Evolutionary conservation across 495 filamentous ascomycete species (phyloP).

Genomic region (Daldinia childiae): DNA sequence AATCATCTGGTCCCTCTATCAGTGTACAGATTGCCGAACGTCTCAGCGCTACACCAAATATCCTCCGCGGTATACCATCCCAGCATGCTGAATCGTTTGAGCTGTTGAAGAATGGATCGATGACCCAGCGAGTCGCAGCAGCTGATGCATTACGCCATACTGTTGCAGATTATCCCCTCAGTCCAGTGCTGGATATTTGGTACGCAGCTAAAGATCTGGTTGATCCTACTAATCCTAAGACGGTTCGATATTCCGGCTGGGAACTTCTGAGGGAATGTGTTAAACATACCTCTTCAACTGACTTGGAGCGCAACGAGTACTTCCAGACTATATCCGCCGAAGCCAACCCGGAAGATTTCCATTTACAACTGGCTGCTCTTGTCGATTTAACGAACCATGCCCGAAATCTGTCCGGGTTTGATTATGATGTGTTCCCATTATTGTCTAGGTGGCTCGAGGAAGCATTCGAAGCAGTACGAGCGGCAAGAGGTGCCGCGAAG

Average conservation of each 20-base stretch:
- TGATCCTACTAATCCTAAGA: conserved; percentile 60
- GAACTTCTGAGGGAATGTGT: conserved; percentile 72
- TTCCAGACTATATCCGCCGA: conserved; percentile 66
- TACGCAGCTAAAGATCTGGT: conserved; percentile 71
- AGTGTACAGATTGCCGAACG: conserved; percentile 49
- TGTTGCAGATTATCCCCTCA: conserved; percentile 66
- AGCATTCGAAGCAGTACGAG: conserved; percentile 63
- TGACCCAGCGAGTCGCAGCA: conserved; percentile 62
- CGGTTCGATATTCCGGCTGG: conserved; percentile 66
- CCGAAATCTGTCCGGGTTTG: conserved; percentile 70
- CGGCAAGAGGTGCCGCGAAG: conserved; percentile 59
- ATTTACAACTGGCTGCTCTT: conserved; percentile 69
- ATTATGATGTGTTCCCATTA: conserved; percentile 67
- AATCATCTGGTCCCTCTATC: conserved; percentile 43
- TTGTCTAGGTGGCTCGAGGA: conserved; percentile 66
- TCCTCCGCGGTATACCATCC: conserved; percentile 49
- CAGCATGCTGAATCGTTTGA: conserved; percentile 57
- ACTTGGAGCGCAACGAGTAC: conserved; percentile 71
- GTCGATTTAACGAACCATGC: conserved; percentile 70
- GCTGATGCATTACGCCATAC: conserved; percentile 64
- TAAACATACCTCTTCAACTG: conserved; percentile 65
- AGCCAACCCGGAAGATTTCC: conserved; percentile 65
- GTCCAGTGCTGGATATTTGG: conserved; percentile 68
- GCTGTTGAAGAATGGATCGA: conserved; percentile 56
- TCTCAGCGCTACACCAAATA: conserved; percentile 40